A percentile compares a stretch with the other conserved stretches of the same genome.
Evolutionary conservation across 192 early-diverging fungal genomes (phyloP).

Genomic region (Linnemannia exigua): DNA sequence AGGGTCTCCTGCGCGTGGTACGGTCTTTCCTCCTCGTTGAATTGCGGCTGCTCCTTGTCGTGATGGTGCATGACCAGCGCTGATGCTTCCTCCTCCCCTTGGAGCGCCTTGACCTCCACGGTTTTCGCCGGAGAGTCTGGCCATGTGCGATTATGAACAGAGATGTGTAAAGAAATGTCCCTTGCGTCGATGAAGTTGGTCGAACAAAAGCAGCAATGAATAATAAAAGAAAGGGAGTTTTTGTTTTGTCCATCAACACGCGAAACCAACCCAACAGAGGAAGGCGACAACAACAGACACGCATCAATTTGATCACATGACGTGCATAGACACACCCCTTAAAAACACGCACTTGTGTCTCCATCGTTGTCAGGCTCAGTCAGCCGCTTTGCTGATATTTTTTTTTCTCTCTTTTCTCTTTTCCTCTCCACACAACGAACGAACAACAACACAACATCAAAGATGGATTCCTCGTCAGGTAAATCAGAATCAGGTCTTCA

Average conservation of each 20-base stretch:
- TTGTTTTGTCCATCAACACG: not conserved
- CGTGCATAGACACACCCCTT: not conserved
- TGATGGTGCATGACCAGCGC: slow-evolving; percentile 1
- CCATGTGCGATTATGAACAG: not conserved
- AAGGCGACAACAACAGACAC: too few relatives aligned
- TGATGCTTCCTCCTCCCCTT: not conserved
- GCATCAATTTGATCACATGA: not conserved
- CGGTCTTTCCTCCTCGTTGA: not conserved
- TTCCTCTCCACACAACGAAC: slow-evolving; percentile 17
- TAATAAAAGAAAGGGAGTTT: not conserved
- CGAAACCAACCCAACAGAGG: not conserved
- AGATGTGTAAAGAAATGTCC: not conserved
- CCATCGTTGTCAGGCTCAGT: not conserved
- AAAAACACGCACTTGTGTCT: not conserved
- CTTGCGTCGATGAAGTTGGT: not conserved
- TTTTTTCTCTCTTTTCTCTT: slow-evolving; percentile 26
- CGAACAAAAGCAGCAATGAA: not conserved
- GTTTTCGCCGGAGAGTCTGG: not conserved
- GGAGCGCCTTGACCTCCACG: not conserved
- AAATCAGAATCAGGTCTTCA: not conserved
- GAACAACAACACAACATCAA: slow-evolving; percentile 3
- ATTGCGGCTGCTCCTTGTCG: slow-evolving; percentile 17
- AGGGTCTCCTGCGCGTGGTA: slow-evolving; percentile 25
- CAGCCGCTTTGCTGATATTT: slow-evolving; percentile 1
- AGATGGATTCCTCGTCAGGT: slow-evolving; percentile 42